A percentile compares a stretch with the other conserved stretches of the same genome.
These are phyloP conservation scores for Fusarium setosum DNA, from an alignment of 2,329 filamentous ascomycete species.

Conservation along the genomic window DNA sequence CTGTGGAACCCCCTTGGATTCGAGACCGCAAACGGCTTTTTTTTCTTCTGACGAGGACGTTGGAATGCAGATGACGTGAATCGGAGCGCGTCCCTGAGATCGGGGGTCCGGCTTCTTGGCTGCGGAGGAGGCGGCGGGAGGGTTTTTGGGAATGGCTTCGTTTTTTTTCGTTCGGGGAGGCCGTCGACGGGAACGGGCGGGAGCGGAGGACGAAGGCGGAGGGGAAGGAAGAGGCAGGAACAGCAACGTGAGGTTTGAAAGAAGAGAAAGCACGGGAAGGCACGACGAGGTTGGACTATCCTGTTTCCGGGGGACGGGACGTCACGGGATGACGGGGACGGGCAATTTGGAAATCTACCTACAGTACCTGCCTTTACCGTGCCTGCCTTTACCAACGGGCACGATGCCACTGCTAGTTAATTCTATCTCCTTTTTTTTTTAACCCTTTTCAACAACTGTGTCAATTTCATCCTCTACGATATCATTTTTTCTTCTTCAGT, in stretches of 20 bases:
- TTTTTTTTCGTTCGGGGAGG: slow-evolving; percentile 16
- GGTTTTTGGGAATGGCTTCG: neutral
- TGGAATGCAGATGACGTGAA: slow-evolving; percentile 32
- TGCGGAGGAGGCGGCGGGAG: neutral
- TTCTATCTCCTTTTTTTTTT: neutral
- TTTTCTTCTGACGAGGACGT: neutral
- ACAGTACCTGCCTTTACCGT: too few relatives aligned
- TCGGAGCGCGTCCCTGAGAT: neutral
- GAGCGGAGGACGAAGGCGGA: neutral
- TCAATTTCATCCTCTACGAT: too few relatives aligned
- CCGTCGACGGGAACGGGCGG: slow-evolving; percentile 24
- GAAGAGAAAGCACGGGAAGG: neutral
- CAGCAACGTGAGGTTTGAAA: too few relatives aligned
- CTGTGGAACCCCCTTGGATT: neutral
- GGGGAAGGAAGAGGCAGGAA: too few relatives aligned
- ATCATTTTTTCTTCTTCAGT: neutral
- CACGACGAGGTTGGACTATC: slow-evolving; percentile 4
- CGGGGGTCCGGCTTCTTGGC: neutral
- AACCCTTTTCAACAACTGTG: slow-evolving; percentile 1
- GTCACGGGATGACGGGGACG: slow-evolving; percentile 30
- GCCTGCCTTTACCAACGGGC: slow-evolving; percentile 4
- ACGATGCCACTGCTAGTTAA: neutral
- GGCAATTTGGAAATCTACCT: too few relatives aligned
- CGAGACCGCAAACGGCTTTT: slow-evolving; percentile 17
- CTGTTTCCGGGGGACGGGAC: slow-evolving; percentile 21